A percentile compares a stretch with the other conserved stretches of the same genome.
phyloP scores from a whole-genome alignment of 805 yeast genomes.

The Candida hispaniensis region DNA sequence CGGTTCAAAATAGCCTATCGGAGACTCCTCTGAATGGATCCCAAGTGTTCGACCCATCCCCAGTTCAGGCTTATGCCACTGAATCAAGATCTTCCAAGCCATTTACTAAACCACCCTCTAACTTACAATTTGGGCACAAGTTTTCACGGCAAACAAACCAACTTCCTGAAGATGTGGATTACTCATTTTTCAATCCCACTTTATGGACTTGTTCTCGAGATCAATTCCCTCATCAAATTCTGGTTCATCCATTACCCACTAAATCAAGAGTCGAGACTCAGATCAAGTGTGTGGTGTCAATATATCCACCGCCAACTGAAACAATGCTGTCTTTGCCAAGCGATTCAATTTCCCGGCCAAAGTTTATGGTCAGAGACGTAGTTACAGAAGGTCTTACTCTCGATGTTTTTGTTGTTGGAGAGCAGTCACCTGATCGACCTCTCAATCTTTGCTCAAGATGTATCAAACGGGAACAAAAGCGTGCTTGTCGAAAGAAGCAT shows the following conservation, averaged over 20 bases:
- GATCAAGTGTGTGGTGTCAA: slow-evolving; percentile 58
- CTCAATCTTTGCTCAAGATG: slow-evolving; percentile 82
- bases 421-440: slow-evolving; percentile 32
- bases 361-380: slow-evolving; percentile 59
- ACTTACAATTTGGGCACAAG: slow-evolving; percentile 8
- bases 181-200: slow-evolving; percentile 2
- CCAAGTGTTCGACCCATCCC: too few relatives aligned
- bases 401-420: slow-evolving; percentile 74
- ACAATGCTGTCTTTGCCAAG: slow-evolving; percentile 67
- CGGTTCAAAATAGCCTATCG: too few relatives aligned
- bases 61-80: neutral
- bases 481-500: slow-evolving; percentile 85
- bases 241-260: slow-evolving; percentile 46
- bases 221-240: slow-evolving; percentile 9
- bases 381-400: slow-evolving; percentile 34
- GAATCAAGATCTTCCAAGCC: slow-evolving; percentile 4
- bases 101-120: slow-evolving; percentile 8
- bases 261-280: slow-evolving; percentile 94
- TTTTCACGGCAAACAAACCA: slow-evolving; percentile 10
- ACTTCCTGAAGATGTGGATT: slow-evolving; percentile 14
- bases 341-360: slow-evolving; percentile 79
- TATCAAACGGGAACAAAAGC: slow-evolving; percentile 82
- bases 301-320: slow-evolving; percentile 72
- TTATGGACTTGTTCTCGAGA: slow-evolving; percentile 6
- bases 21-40: too few relatives aligned